Percentiles rank a stretch among this genome's conserved stretches.
Evolutionary conservation across 306 rosid genomes (phyloP).

Genomic region (Quercus suber): DNA sequence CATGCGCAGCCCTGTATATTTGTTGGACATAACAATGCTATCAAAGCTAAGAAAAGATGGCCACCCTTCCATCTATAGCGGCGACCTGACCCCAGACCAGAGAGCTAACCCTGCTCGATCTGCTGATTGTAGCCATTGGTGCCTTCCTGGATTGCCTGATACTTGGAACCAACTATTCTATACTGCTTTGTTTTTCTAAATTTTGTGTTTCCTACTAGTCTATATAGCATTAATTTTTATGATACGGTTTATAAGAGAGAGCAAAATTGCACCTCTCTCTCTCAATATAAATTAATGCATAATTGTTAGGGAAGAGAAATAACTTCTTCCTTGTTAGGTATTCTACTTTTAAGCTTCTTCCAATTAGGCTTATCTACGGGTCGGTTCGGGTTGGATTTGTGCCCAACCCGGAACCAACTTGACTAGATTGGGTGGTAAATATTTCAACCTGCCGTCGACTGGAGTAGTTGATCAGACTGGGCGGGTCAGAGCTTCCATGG

Average conservation of each 20-base stretch:
- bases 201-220: neutral
- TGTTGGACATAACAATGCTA: conserved; percentile 79
- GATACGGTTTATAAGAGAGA: conserved; percentile 9
- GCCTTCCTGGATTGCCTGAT: conserved; percentile 95
- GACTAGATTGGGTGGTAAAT: too few species aligned
- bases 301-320: neutral
- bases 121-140: conserved; percentile 97
- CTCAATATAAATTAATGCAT: conserved; percentile 20
- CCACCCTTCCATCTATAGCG: conserved; percentile 86
- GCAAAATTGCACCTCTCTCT: conserved; percentile 25
- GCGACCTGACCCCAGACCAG: conserved; percentile 76
- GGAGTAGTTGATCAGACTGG: too few species aligned
- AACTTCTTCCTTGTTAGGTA: neutral
- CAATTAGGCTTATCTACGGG: neutral
- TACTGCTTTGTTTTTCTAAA: conserved; percentile 54
- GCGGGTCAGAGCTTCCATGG: too few species aligned
- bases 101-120: conserved; percentile 68
- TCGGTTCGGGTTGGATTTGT: too few species aligned
- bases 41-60: conserved; percentile 81
- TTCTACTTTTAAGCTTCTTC: neutral
- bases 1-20: conserved; percentile 57
- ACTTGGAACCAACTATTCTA: conserved; percentile 85
- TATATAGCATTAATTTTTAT: neutral
- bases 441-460: too few species aligned
- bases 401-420: too few species aligned